Evolutionary conservation across 129 eudicot species (phyloP).

Genomic region (Lactuca sativa): DNA sequence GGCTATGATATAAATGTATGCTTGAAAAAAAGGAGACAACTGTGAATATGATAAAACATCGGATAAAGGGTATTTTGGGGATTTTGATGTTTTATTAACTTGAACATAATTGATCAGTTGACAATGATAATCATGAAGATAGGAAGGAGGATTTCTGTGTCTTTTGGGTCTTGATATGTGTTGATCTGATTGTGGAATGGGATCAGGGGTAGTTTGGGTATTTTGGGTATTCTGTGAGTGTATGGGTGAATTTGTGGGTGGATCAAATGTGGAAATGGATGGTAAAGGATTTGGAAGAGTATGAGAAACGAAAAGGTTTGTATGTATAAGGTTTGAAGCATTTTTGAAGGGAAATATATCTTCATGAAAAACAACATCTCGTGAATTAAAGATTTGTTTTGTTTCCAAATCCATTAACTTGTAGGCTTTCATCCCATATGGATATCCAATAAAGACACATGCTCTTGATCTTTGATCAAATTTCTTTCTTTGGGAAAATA

Average conservation of each 20-base stretch:
- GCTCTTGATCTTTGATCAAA: background rate
- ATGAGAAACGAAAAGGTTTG: background rate
- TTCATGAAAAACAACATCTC: constrained; percentile 1
- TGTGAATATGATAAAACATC: background rate
- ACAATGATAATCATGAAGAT: background rate
- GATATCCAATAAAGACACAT: background rate
- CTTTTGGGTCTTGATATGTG: too few species aligned
- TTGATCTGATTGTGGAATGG: background rate
- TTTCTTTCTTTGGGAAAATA: background rate
- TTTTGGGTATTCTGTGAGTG: background rate
- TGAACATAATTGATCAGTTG: background rate
- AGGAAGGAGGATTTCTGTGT: background rate
- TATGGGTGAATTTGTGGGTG: too few species aligned
- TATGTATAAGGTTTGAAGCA: background rate
- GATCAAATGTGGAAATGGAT: too few species aligned
- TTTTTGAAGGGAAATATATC: background rate
- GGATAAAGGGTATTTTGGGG: background rate
- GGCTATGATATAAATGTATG: background rate
- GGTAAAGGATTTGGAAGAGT: background rate
- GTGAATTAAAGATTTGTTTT: background rate
- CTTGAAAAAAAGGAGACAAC: background rate
- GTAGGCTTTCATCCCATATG: background rate
- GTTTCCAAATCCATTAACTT: background rate
- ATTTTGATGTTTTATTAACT: too few species aligned
- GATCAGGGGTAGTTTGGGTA: background rate